phyloP scores from a whole-genome alignment of 2,329 filamentous ascomycete genomes.

The Rutstroemia sp. region DNA sequence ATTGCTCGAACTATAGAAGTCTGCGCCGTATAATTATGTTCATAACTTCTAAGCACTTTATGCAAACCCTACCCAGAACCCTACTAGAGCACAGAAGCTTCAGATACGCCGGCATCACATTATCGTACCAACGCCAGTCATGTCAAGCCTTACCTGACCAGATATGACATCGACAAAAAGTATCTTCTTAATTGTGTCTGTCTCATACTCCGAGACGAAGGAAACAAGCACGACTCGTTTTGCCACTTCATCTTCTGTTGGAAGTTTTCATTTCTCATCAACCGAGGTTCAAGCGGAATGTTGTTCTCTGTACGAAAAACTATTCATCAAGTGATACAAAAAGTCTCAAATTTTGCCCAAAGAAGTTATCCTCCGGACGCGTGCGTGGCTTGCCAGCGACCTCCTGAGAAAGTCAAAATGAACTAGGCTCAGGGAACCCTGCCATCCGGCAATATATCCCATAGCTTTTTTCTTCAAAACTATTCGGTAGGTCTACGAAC shows the following conservation, averaged over 20 bases:
- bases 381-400: constrained; percentile 3
- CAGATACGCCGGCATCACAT: too few relatives aligned
- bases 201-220: too few relatives aligned
- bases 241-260: not conserved
- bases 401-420: not conserved
- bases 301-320: not conserved
- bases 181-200: too few relatives aligned
- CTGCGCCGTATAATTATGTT: too few relatives aligned
- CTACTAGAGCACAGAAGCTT: too few relatives aligned
- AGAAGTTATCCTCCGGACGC: not conserved
- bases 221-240: not conserved
- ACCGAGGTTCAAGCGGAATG: constrained; percentile 4
- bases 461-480: not conserved
- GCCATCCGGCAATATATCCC: constrained; percentile 1
- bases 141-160: too few relatives aligned
- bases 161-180: too few relatives aligned
- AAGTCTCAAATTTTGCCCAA: not conserved
- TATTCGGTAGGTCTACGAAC: not conserved
- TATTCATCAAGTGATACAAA: not conserved
- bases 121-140: too few relatives aligned
- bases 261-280: not conserved
- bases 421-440: not conserved
- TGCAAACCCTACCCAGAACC: too few relatives aligned
- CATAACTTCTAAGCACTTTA: too few relatives aligned
- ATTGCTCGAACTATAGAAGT: too few relatives aligned